Conservation (phyloP, 495 filamentous ascomycete genomes). For the Penicillium cataractarum region DNA sequence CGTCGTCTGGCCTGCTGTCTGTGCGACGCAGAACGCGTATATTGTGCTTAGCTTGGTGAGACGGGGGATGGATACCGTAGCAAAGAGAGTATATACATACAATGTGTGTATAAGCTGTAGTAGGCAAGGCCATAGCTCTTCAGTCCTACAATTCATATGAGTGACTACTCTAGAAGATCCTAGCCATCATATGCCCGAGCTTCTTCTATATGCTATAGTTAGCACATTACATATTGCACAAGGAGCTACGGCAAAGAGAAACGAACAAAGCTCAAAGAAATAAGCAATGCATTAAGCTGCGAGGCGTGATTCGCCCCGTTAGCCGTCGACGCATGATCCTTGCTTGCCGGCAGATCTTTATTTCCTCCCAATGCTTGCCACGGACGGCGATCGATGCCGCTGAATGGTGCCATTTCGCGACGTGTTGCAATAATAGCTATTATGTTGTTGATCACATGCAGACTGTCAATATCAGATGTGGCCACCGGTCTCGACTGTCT, state of each 20-base stretch:
- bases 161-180: background rate
- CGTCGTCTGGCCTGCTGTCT: background rate
- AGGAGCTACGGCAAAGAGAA: background rate
- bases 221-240: background rate
- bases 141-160: background rate
- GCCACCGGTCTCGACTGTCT: background rate
- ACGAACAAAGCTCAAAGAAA: background rate
- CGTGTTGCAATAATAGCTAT: background rate
- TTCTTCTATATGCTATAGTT: background rate
- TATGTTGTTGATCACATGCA: background rate
- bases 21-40: constrained; percentile 18
- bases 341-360: background rate
- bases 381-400: background rate
- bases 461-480: constrained; percentile 2
- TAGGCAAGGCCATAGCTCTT: background rate
- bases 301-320: background rate
- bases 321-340: background rate
- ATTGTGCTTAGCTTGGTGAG: background rate
- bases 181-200: background rate
- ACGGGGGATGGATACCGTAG: background rate
- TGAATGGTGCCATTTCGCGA: background rate
- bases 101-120: background rate
- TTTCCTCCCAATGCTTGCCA: background rate
- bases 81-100: background rate
- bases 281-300: background rate